Conservation (phyloP, 208 protist genomes). For the Trypanosoma cruzi region DNA sequence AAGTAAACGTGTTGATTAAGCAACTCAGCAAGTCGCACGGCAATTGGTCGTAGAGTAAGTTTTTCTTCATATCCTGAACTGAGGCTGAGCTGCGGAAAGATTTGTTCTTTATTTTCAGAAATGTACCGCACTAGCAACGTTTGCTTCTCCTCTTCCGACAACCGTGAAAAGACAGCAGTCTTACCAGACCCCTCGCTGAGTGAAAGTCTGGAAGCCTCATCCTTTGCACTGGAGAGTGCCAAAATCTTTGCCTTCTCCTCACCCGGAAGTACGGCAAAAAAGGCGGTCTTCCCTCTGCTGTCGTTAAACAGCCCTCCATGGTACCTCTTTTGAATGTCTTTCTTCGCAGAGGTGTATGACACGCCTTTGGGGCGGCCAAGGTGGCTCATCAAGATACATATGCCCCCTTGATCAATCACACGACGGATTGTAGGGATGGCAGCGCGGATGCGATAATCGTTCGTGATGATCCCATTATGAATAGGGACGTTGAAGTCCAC, state of each 20-base stretch:
- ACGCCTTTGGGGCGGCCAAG: conserved; percentile 97
- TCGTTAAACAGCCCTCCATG: conserved; percentile 40
- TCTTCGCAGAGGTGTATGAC: conserved; percentile 39
- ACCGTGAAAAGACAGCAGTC: conserved; percentile 52
- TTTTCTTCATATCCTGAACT: conserved; percentile 73
- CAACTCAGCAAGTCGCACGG: conserved; percentile 89
- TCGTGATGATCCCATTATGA: conserved; percentile 90
- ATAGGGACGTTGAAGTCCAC: conserved; percentile 98
- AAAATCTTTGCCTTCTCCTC: conserved; percentile 74
- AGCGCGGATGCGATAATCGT: conserved; percentile 94
- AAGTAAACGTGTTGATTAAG: conserved; percentile 83
- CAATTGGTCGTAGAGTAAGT: conserved; percentile 94
- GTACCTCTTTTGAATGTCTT: conserved; percentile 36
- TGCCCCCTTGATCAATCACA: conserved; percentile 92
- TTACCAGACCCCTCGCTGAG: conserved; percentile 50
- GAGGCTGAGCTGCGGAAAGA: conserved; percentile 57
- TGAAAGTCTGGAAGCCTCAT: conserved; percentile 43
- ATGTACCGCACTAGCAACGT: conserved; percentile 52
- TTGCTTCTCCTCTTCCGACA: conserved; percentile 78
- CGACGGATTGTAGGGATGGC: conserved; percentile 96
- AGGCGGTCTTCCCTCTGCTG: conserved; percentile 65
- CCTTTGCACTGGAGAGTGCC: conserved; percentile 45
- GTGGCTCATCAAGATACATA: conserved; percentile 95
- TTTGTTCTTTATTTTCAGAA: conserved; percentile 60
- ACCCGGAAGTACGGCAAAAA: conserved; percentile 61